phyloP scores from a whole-genome alignment of 1,284 basidiomycete genomes.

The Cutaneotrichosporon mucoides region DNA sequence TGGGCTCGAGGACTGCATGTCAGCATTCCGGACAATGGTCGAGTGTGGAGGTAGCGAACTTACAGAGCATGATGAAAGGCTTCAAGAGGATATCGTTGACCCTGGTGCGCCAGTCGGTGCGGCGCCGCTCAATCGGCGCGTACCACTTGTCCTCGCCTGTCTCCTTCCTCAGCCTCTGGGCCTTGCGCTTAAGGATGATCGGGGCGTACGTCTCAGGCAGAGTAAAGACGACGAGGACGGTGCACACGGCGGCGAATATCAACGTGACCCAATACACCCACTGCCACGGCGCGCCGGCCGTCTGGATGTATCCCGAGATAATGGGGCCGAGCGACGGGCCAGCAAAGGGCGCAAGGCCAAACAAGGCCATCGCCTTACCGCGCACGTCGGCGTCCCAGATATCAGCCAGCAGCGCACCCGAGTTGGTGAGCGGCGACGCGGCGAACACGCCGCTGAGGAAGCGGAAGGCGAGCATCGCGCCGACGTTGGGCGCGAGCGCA shows the following conservation, averaged over 20 bases:
- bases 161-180: constrained; percentile 53
- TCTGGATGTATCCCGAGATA: constrained; percentile 58
- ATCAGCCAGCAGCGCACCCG: constrained; percentile 56
- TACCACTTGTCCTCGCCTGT: constrained; percentile 66
- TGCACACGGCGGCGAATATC: constrained; percentile 55
- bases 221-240: constrained; percentile 57
- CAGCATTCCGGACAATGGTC: too few relatives aligned
- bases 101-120: constrained; percentile 26
- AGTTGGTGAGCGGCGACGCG: constrained; percentile 51
- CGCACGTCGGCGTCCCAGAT: constrained; percentile 65
- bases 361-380: constrained; percentile 65
- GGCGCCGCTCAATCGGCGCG: constrained; percentile 33
- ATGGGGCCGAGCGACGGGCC: constrained; percentile 59
- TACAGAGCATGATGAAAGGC: constrained; percentile 61
- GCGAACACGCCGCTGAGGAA: constrained; percentile 64
- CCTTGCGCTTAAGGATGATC: constrained; percentile 55
- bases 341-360: constrained; percentile 70
- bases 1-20: constrained; percentile 60
- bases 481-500: constrained; percentile 61
- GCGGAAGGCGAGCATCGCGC: constrained; percentile 61
- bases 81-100: constrained; percentile 54
- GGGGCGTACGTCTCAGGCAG: constrained; percentile 69
- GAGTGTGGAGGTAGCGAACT: too few relatives aligned
- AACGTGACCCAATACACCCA: constrained; percentile 68
- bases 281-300: constrained; percentile 49